A percentile compares a stretch with the other conserved stretches of the same genome.
Conservation (phyloP, 2,329 filamentous ascomycete species). For the Aspergillus transmontanensis region DNA sequence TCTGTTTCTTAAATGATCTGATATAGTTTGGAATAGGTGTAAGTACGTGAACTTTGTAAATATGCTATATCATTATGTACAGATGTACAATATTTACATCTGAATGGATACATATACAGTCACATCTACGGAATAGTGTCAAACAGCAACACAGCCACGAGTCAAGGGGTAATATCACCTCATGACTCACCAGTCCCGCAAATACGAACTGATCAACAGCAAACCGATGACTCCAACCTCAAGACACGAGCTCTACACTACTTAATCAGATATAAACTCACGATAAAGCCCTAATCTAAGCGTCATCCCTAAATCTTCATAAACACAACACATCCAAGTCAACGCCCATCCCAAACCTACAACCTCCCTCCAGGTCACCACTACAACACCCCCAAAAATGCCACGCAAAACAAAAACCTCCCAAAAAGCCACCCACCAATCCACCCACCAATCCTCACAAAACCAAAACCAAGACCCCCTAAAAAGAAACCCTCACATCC, state of each 20-base stretch:
- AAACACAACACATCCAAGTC: too few species aligned
- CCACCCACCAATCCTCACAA: background rate
- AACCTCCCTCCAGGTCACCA: too few species aligned
- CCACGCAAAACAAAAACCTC: background rate
- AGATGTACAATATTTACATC: background rate
- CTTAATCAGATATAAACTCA: too few species aligned
- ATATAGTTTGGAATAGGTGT: background rate
- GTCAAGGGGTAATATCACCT: background rate
- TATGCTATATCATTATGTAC: background rate
- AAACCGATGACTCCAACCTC: background rate
- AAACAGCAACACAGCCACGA: background rate
- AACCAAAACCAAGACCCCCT: background rate
- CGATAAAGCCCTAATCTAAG: too few species aligned
- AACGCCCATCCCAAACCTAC: too few species aligned
- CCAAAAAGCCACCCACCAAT: background rate
- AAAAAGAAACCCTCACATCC: background rate
- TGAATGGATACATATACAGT: background rate
- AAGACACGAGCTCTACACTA: too few species aligned
- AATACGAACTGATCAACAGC: background rate
- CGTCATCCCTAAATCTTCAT: too few species aligned
- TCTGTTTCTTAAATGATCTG: background rate
- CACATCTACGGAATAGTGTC: too few species aligned
- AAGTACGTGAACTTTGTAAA: background rate
- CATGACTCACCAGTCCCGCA: background rate
- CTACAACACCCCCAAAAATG: background rate